These are phyloP conservation scores for Microdochium nivale DNA, from an alignment of 2,329 filamentous ascomycete species.

Conservation along the genomic window DNA sequence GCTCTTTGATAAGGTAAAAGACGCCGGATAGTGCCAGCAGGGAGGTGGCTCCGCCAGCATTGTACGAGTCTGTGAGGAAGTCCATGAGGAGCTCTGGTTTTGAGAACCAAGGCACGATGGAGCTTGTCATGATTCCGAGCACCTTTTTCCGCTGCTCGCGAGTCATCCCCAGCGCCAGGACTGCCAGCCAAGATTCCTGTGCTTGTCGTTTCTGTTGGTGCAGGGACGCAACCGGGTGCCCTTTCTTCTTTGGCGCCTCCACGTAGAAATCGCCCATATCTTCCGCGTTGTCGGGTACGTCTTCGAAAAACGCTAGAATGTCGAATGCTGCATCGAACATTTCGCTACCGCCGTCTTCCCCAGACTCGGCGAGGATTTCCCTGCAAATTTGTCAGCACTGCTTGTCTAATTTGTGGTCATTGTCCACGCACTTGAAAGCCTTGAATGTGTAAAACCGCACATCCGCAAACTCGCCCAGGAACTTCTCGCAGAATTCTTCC, in stretches of 20 bases:
- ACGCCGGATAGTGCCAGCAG: constrained; percentile 85
- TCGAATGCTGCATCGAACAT: constrained; percentile 50
- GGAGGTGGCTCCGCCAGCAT: constrained; percentile 77
- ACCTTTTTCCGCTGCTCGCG: constrained; percentile 72
- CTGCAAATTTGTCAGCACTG: constrained; percentile 7
- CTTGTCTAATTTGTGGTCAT: not conserved
- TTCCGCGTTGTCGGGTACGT: constrained; percentile 57
- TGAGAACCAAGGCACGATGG: constrained; percentile 81
- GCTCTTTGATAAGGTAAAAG: constrained; percentile 87
- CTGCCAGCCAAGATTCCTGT: constrained; percentile 77
- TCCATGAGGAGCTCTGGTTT: constrained; percentile 88
- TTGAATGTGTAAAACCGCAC: constrained; percentile 76
- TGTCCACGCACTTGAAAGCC: constrained; percentile 52
- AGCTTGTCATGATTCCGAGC: constrained; percentile 64
- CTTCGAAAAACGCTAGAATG: constrained; percentile 59
- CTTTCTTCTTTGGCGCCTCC: constrained; percentile 55
- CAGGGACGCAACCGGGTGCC: constrained; percentile 56
- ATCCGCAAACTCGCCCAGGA: constrained; percentile 72
- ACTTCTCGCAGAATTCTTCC: constrained; percentile 69
- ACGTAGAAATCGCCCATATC: constrained; percentile 64
- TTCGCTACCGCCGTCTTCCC: constrained; percentile 13
- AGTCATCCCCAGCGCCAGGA: constrained; percentile 60
- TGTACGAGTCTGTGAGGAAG: constrained; percentile 91
- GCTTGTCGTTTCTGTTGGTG: constrained; percentile 68
- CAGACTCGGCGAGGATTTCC: constrained; percentile 19